Conservation (phyloP, 2,329 filamentous ascomycete genomes). For the Monosporascus sp. region DNA sequence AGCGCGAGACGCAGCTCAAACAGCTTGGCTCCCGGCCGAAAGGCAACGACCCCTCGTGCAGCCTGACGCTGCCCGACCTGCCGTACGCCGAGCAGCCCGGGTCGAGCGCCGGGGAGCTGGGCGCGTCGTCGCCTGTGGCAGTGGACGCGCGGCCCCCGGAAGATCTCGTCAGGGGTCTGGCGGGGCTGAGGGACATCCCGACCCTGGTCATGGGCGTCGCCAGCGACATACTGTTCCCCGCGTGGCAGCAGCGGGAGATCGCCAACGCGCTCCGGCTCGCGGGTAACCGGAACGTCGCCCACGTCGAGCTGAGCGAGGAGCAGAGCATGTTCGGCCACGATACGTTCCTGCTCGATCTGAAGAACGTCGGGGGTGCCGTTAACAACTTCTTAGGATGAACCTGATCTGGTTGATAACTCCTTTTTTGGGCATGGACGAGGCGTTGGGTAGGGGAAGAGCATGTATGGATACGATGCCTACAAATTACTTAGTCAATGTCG, state of each 20-base stretch:
- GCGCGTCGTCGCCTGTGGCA: slow-evolving; percentile 25
- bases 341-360: slow-evolving; percentile 86
- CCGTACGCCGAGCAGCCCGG: slow-evolving; percentile 81
- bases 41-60: slow-evolving; percentile 55
- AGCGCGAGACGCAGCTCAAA: slow-evolving; percentile 51
- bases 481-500: not conserved
- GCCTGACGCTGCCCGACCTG: slow-evolving; percentile 71
- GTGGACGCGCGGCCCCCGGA: slow-evolving; percentile 55
- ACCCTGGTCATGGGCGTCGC: slow-evolving; percentile 89
- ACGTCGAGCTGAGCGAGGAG: slow-evolving; percentile 90
- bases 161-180: slow-evolving; percentile 74
- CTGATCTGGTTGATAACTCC: no score
- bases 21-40: slow-evolving; percentile 35
- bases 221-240: slow-evolving; percentile 93
- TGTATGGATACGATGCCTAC: not conserved
- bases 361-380: slow-evolving; percentile 84
- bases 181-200: slow-evolving; percentile 67
- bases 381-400: slow-evolving; percentile 66
- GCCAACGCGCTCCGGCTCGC: slow-evolving; percentile 72
- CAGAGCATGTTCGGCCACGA: slow-evolving; percentile 94
- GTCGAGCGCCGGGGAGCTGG: slow-evolving; percentile 30
- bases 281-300: slow-evolving; percentile 77
- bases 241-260: slow-evolving; percentile 96
- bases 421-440: not conserved
- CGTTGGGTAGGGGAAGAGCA: no score